These are phyloP conservation scores for Suaeda aralocaspica DNA, from an alignment of 148 eudicot species.

Conservation along the genomic window DNA sequence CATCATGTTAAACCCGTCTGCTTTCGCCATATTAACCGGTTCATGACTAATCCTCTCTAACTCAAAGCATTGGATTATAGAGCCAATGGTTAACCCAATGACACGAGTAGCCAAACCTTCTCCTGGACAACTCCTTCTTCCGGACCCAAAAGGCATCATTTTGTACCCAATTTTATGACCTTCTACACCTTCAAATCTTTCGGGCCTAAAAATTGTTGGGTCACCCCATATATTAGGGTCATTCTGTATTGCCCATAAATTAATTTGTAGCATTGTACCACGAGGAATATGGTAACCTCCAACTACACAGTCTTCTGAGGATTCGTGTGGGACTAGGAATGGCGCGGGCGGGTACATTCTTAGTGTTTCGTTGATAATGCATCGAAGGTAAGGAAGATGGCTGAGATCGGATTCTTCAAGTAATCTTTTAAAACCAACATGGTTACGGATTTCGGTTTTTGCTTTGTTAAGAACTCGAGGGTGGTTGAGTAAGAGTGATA, in stretches of 20 bases:
- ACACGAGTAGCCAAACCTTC: conserved; percentile 22
- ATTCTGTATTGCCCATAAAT: conserved; percentile 31
- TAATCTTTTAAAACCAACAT: conserved; percentile 8
- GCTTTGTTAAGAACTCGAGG: conserved; percentile 18
- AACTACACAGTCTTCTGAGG: conserved; percentile 15
- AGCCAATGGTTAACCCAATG: conserved; percentile 27
- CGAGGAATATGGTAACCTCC: conserved; percentile 12
- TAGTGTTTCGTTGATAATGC: conserved; percentile 24
- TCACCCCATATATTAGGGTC: conserved; percentile 36
- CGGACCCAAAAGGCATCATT: conserved; percentile 36
- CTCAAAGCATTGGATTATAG: conserved; percentile 38
- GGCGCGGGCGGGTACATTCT: conserved; percentile 27
- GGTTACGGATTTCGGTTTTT: conserved; percentile 21
- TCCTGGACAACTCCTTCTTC: conserved; percentile 42
- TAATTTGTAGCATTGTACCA: conserved; percentile 27
- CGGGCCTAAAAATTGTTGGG: conserved; percentile 30
- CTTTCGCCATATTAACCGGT: conserved; percentile 24
- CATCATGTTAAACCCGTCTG: conserved; percentile 19
- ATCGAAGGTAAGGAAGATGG: conserved; percentile 20
- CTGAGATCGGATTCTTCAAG: conserved; percentile 21
- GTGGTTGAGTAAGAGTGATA: conserved; percentile 31
- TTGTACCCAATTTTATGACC: conserved; percentile 25
- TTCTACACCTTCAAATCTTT: conserved; percentile 32
- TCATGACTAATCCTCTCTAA: conserved; percentile 21
- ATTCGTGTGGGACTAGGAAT: conserved; percentile 23